Conservation (phyloP, 2,329 filamentous ascomycete genomes). For the Penicillium sp. region DNA sequence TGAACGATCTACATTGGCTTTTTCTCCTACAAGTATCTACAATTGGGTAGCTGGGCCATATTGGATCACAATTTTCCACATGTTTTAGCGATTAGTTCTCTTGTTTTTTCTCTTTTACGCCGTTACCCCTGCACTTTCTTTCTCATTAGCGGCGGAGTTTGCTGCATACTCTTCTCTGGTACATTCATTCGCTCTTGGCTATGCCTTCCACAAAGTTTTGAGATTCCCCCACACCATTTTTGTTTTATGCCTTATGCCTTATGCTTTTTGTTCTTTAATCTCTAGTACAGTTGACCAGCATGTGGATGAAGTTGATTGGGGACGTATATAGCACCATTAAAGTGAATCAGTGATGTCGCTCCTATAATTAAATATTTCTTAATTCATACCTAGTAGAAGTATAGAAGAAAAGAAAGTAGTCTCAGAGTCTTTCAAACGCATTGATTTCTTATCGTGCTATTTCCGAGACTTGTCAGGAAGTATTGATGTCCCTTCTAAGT, state of each 20-base stretch:
- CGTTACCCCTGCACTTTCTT: slow-evolving; percentile 12
- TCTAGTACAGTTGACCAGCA: slow-evolving; percentile 19
- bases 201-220: slow-evolving; percentile 14
- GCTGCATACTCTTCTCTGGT: slow-evolving; percentile 21
- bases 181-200: slow-evolving; percentile 20
- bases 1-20: background rate
- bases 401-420: too few species aligned
- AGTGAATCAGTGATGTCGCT: slow-evolving; percentile 5
- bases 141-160: slow-evolving; percentile 29
- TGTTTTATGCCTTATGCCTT: background rate
- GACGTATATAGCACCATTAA: slow-evolving; percentile 21
- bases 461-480: too few species aligned
- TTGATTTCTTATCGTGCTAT: too few species aligned
- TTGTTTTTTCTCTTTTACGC: slow-evolving; percentile 2
- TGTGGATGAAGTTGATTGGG: slow-evolving; percentile 12
- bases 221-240: slow-evolving; percentile 22
- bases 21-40: background rate
- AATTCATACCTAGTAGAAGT: background rate
- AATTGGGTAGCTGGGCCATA: background rate
- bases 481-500: too few species aligned
- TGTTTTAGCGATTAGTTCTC: slow-evolving; percentile 7
- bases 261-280: slow-evolving; percentile 6
- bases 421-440: too few species aligned
- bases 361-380: background rate
- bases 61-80: background rate